Evolutionary conservation across 2,329 filamentous ascomycete genomes (phyloP).

Genomic region (Sporothrix brasiliensis): DNA sequence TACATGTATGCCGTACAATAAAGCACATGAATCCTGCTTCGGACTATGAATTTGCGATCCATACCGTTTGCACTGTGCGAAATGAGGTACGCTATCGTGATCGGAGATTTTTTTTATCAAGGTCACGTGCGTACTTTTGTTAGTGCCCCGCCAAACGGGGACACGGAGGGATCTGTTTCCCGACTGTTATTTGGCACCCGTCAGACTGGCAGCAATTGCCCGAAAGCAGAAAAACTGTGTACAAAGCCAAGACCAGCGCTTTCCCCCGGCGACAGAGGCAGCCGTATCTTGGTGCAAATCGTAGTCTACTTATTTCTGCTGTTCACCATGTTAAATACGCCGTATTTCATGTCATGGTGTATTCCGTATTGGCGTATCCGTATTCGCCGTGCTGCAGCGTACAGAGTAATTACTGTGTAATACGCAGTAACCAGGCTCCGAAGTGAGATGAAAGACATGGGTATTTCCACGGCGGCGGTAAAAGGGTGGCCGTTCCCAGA

Average conservation of each 20-base stretch:
- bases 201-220: not conserved
- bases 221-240: not conserved
- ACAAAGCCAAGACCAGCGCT: not conserved
- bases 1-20: too few relatives aligned
- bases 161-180: slow-evolving; percentile 27
- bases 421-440: too few relatives aligned
- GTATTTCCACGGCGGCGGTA: not conserved
- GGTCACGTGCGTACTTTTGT: slow-evolving; percentile 7
- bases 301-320: not conserved
- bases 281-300: not conserved
- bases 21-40: too few relatives aligned
- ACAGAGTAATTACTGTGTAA: too few relatives aligned
- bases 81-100: not conserved
- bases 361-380: too few relatives aligned
- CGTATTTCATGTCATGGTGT: too few relatives aligned
- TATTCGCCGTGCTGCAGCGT: too few relatives aligned
- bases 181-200: not conserved
- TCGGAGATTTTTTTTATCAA: slow-evolving; percentile 3
- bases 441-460: too few relatives aligned
- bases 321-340: too few relatives aligned
- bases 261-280: not conserved
- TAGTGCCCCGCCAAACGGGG: slow-evolving; percentile 21
- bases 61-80: not conserved
- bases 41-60: not conserved
- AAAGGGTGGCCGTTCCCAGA: not conserved